A percentile compares a stretch with the other conserved stretches of the same genome.
phyloP scores from a whole-genome alignment of 768 basidiomycete genomes.

The Trametes maxima region DNA sequence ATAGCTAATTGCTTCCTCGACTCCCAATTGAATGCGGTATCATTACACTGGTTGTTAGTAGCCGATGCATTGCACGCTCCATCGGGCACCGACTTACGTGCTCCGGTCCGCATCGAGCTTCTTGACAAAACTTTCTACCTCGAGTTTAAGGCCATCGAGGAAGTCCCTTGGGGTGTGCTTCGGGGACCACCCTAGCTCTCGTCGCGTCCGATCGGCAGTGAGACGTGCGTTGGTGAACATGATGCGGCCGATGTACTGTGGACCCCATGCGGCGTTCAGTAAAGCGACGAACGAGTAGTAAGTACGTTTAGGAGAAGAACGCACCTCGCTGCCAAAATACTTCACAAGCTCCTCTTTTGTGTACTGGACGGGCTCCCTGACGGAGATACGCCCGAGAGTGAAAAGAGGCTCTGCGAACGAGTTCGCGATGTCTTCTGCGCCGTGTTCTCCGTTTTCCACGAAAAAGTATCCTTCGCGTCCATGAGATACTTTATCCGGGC shows the following conservation, averaged over 20 bases:
- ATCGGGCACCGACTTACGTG: no score
- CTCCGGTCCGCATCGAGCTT: background rate
- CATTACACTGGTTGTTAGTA: no score
- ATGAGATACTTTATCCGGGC: slow-evolving; percentile 28
- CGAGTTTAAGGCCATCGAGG: slow-evolving; percentile 47
- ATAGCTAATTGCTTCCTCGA: no score
- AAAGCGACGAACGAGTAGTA: no score
- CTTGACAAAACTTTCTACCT: slow-evolving; percentile 37
- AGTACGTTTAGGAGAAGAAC: no score
- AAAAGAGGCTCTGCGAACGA: slow-evolving; percentile 38
- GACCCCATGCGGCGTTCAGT: no score
- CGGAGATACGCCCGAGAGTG: slow-evolving; percentile 29
- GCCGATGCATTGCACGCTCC: no score
- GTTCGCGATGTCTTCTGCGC: slow-evolving; percentile 32
- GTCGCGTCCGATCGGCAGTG: slow-evolving; percentile 35
- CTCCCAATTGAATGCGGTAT: no score
- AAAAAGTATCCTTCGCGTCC: slow-evolving; percentile 40
- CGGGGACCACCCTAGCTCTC: slow-evolving; percentile 54
- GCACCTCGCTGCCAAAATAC: slow-evolving; percentile 13
- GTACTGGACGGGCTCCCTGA: slow-evolving; percentile 43
- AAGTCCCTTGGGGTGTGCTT: slow-evolving; percentile 49
- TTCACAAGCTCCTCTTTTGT: slow-evolving; percentile 44
- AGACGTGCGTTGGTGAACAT: slow-evolving; percentile 27
- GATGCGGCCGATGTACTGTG: background rate
- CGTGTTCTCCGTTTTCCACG: slow-evolving; percentile 32